phyloP scores from a whole-genome alignment of 2,329 filamentous ascomycete genomes.

The Pyrenochaeta sp. region DNA sequence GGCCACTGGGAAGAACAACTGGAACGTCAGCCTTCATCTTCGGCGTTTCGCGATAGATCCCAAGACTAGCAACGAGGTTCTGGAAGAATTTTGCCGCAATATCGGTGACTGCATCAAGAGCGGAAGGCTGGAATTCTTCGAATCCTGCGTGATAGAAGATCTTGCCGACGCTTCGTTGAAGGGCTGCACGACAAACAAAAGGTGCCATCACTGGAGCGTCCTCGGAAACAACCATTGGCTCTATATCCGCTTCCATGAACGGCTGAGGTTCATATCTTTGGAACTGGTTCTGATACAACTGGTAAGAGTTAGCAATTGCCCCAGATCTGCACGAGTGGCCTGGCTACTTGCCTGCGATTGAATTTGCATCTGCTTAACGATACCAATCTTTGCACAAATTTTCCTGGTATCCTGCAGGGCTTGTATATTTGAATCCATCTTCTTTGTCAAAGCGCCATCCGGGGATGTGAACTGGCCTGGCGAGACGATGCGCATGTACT shows the following conservation, averaged over 20 bases:
- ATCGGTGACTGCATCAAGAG: constrained; percentile 88
- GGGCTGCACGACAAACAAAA: constrained; percentile 79
- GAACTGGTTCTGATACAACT: constrained; percentile 98
- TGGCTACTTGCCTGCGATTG: constrained; percentile 79
- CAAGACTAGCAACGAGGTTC: constrained; percentile 81
- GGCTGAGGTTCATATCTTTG: constrained; percentile 93
- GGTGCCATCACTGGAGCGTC: constrained; percentile 87
- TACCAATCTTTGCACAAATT: constrained; percentile 92
- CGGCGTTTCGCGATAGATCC: constrained; percentile 83
- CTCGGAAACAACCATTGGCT: constrained; percentile 88
- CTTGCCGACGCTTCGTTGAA: constrained; percentile 92
- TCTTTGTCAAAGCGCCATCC: constrained; percentile 75
- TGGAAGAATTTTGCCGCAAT: constrained; percentile 89
- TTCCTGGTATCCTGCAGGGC: constrained; percentile 98
- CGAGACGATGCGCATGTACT: constrained; percentile 81
- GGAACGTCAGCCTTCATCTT: constrained; percentile 67
- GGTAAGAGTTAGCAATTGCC: constrained; percentile 21
- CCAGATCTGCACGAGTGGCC: background rate
- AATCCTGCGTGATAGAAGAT: constrained; percentile 97
- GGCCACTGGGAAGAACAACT: constrained; percentile 33
- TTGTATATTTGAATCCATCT: constrained; percentile 88
- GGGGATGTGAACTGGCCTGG: constrained; percentile 79
- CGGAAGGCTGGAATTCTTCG: constrained; percentile 95
- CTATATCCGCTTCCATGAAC: constrained; percentile 85
- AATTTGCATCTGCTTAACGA: constrained; percentile 99